Evolutionary conservation across 352 stramenopile species (phyloP).

Genomic region (Phytophthora fragariae): DNA sequence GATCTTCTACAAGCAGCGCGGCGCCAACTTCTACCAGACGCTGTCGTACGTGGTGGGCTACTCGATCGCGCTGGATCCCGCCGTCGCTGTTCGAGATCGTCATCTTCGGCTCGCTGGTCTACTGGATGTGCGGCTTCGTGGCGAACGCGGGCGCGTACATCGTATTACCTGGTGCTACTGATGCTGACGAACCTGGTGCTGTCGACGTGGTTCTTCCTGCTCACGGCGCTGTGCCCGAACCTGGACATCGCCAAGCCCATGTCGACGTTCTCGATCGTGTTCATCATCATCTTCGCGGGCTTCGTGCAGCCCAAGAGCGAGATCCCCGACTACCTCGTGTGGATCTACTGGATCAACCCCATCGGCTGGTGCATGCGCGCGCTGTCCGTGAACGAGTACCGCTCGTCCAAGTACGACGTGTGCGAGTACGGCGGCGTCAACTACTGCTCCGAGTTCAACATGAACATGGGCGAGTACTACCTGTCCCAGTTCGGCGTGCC

Average conservation of each 20-base stretch:
- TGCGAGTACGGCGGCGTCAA: conserved; percentile 43
- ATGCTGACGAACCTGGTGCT: conserved; percentile 50
- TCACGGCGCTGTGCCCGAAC: conserved; percentile 35
- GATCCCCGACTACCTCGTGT: conserved; percentile 46
- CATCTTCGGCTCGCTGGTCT: conserved; percentile 75
- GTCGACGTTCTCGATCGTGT: conserved; percentile 34
- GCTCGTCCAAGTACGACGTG: conserved; percentile 34
- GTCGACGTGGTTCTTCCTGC: conserved; percentile 44
- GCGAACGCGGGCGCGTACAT: conserved; percentile 32
- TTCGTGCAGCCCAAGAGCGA: conserved; percentile 48
- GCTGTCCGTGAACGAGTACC: conserved; percentile 56
- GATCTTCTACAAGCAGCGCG: conserved; percentile 23
- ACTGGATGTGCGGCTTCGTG: conserved; percentile 78
- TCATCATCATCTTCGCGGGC: conserved; percentile 50
- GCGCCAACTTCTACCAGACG: conserved; percentile 20
- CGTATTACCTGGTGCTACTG: conserved; percentile 42
- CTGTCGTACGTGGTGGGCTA: conserved; percentile 16
- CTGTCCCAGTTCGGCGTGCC: conserved; percentile 52
- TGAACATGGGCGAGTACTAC: conserved; percentile 48
- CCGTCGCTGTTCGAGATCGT: conserved; percentile 60
- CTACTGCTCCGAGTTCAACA: conserved; percentile 42
- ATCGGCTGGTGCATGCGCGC: conserved; percentile 53
- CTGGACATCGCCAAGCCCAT: conserved; percentile 41
- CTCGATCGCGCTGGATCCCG: conserved; percentile 44
- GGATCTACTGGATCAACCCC: conserved; percentile 59